Conservation (phyloP, 257 asterid species). For the Salvia rosmarinus region DNA sequence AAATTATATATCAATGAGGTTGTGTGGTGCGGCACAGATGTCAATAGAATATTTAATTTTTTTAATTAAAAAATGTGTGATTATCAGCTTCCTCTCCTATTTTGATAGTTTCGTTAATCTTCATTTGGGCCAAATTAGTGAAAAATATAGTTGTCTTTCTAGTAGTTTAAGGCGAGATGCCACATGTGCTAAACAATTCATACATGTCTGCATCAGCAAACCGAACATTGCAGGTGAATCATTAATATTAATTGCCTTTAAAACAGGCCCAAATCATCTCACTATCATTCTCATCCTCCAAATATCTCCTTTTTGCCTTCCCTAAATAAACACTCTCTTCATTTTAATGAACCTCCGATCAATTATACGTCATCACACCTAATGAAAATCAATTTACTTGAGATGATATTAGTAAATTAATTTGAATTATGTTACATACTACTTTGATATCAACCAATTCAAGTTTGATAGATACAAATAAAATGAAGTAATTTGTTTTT, state of each 20-base stretch:
- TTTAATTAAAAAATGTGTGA: too few species aligned
- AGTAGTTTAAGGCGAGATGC: background rate
- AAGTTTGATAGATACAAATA: background rate
- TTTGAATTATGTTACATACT: background rate
- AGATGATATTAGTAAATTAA: background rate
- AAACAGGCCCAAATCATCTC: constrained; percentile 8
- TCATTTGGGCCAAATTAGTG: background rate
- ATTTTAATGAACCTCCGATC: background rate
- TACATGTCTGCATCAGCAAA: constrained; percentile 25
- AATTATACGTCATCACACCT: background rate
- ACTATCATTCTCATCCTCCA: background rate
- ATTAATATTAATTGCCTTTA: constrained; percentile 4
- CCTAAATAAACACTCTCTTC: background rate
- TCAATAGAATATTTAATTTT: too few species aligned
- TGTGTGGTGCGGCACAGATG: too few species aligned
- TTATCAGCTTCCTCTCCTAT: background rate
- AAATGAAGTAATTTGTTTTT: background rate
- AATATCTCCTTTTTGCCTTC: constrained; percentile 4
- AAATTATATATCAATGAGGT: too few species aligned
- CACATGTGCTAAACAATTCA: constrained; percentile 13
- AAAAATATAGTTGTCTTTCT: constrained; percentile 5
- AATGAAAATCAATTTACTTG: background rate
- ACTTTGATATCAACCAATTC: background rate
- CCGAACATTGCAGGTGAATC: constrained; percentile 32
- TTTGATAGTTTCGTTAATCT: background rate